These are phyloP conservation scores for Colletotrichum chlorophyti DNA, from an alignment of 2,329 filamentous ascomycete species.

Conservation along the genomic window DNA sequence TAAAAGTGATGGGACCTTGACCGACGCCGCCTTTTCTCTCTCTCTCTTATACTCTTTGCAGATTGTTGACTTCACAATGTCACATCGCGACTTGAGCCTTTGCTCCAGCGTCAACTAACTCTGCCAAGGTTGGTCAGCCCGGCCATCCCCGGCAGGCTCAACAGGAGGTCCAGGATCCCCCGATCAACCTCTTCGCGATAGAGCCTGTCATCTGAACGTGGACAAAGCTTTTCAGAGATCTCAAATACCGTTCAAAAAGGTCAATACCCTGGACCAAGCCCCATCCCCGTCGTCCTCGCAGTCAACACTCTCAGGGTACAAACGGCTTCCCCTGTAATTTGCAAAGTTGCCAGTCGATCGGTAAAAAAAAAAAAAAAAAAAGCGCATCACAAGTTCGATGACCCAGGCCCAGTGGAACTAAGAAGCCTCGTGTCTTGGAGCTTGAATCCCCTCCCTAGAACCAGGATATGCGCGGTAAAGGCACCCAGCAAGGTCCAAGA, in stretches of 20 bases:
- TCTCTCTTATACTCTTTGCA: no score
- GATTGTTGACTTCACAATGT: not conserved
- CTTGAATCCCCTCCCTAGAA: not conserved
- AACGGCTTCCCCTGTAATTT: not conserved
- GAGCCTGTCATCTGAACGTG: no score
- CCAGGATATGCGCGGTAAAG: not conserved
- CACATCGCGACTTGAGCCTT: slow-evolving; percentile 4
- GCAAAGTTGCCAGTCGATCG: not conserved
- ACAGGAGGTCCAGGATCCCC: no score
- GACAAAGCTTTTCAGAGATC: no score
- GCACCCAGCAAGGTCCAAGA: slow-evolving; percentile 1
- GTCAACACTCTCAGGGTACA: no score
- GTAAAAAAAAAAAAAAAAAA: not conserved
- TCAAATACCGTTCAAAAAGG: not conserved
- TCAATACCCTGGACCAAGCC: no score
- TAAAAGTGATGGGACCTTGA: slow-evolving; percentile 16
- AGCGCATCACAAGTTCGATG: slow-evolving; percentile 7
- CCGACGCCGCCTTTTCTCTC: not conserved
- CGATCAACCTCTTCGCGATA: no score
- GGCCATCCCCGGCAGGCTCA: no score
- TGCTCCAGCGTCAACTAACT: not conserved
- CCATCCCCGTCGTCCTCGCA: no score
- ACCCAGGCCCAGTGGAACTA: not conserved
- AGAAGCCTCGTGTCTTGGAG: slow-evolving; percentile 1
- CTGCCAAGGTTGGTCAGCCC: no score